phyloP scores from a whole-genome alignment of 805 yeast species.

The Dipodascus geniculatus region DNA sequence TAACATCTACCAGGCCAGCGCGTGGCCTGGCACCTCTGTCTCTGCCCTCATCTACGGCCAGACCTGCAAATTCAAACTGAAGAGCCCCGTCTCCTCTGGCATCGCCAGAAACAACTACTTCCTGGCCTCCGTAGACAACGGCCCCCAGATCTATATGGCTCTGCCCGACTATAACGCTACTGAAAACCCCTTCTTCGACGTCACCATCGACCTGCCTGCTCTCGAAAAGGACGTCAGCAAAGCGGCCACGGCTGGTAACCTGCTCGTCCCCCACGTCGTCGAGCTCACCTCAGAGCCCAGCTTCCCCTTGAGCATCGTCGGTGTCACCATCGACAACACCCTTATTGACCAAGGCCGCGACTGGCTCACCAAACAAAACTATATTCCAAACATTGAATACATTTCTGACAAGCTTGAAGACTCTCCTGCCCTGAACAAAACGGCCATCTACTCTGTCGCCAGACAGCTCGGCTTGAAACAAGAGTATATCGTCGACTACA shows the following conservation, averaged over 20 bases:
- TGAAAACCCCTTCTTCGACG: constrained; percentile 1
- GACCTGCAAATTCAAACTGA: not conserved
- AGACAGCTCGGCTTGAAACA: constrained; percentile 4
- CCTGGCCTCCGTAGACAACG: constrained; percentile 3
- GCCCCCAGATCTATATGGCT: constrained; percentile 4
- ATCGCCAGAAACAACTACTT: constrained; percentile 3
- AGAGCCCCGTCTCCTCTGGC: not conserved
- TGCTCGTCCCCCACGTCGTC: constrained; percentile 2
- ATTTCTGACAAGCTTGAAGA: constrained; percentile 4
- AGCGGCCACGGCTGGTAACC: not conserved
- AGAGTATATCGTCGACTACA: constrained; percentile 3
- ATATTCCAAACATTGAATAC: constrained; percentile 7
- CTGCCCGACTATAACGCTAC: constrained; percentile 3
- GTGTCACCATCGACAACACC: constrained; percentile 6
- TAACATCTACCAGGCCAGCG: constrained; percentile 6
- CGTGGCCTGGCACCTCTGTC: constrained; percentile 9
- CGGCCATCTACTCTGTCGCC: constrained; percentile 2
- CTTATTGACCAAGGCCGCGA: constrained; percentile 8
- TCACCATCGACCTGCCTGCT: constrained; percentile 3
- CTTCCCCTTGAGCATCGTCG: constrained; percentile 3
- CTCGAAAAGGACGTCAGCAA: not conserved
- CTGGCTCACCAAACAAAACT: constrained; percentile 4
- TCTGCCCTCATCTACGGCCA: constrained; percentile 6
- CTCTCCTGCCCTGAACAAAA: not conserved
- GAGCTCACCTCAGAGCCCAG: not conserved